phyloP scores from a whole-genome alignment of 1,284 basidiomycete species.

The Ustilago shanxiensis region DNA sequence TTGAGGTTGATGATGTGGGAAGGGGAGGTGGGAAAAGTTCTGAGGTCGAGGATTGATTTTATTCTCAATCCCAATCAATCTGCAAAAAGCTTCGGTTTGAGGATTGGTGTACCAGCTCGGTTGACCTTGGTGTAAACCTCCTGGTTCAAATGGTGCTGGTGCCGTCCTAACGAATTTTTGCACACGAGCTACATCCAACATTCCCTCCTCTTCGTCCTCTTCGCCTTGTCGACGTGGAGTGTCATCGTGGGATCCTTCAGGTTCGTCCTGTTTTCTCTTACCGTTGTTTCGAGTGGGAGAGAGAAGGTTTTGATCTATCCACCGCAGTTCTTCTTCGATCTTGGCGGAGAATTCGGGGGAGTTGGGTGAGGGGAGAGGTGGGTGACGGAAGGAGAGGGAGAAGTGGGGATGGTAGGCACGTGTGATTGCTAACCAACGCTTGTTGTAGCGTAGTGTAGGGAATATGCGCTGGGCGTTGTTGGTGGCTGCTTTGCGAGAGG shows the following conservation, averaged over 20 bases:
- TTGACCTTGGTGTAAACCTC: slow-evolving; percentile 64
- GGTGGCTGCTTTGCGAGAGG: slow-evolving; percentile 22
- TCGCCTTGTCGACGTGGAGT: not conserved
- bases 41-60: slow-evolving; percentile 38
- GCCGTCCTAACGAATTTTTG: slow-evolving; percentile 62
- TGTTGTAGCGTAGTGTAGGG: slow-evolving; percentile 77
- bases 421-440: slow-evolving; percentile 90
- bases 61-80: slow-evolving; percentile 83
- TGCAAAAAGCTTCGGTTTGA: slow-evolving; percentile 88
- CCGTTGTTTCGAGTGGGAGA: slow-evolving; percentile 57
- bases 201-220: slow-evolving; percentile 6
- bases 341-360: slow-evolving; percentile 71
- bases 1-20: not conserved
- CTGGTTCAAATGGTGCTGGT: slow-evolving; percentile 72
- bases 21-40: not conserved
- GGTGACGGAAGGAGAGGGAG: slow-evolving; percentile 73
- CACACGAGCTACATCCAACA: slow-evolving; percentile 35
- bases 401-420: slow-evolving; percentile 86
- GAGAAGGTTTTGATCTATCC: slow-evolving; percentile 76
- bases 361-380: slow-evolving; percentile 76
- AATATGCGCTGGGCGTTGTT: slow-evolving; percentile 34
- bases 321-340: slow-evolving; percentile 71
- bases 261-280: slow-evolving; percentile 71
- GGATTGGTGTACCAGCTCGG: slow-evolving; percentile 85
- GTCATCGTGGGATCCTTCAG: slow-evolving; percentile 10